These are phyloP conservation scores for Pichia pseudocactophila DNA, from an alignment of 805 yeast species.

Conservation along the genomic window DNA sequence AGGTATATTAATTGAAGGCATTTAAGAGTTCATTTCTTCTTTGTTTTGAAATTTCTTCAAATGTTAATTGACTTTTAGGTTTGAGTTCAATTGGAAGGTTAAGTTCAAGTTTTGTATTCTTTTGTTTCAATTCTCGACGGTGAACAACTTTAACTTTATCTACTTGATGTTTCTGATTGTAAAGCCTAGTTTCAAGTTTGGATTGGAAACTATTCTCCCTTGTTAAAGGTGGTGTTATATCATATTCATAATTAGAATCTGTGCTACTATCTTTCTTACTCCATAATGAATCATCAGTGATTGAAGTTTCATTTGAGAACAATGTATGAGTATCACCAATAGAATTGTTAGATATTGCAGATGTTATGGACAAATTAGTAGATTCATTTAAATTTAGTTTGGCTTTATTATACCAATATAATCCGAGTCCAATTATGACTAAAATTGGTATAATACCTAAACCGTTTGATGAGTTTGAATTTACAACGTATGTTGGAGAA, in stretches of 20 bases:
- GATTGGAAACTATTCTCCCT: not conserved
- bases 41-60: slow-evolving; percentile 9
- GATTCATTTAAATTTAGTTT: not conserved
- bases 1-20: slow-evolving; percentile 1
- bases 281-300: not conserved
- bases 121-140: slow-evolving; percentile 3
- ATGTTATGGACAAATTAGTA: not conserved
- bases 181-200: not conserved
- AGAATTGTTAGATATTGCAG: not conserved
- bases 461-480: not conserved
- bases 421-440: too few species aligned
- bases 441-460: not conserved
- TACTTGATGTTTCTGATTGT: slow-evolving; percentile 1
- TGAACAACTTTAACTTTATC: slow-evolving; percentile 1
- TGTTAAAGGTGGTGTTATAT: slow-evolving; percentile 1
- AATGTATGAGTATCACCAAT: not conserved
- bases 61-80: not conserved
- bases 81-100: slow-evolving; percentile 1
- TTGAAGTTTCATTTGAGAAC: not conserved
- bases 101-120: slow-evolving; percentile 4
- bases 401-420: too few species aligned
- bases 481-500: not conserved
- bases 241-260: not conserved
- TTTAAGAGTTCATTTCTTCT: slow-evolving; percentile 13
- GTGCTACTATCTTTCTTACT: not conserved